Conservation (phyloP, 1,284 basidiomycete genomes). For the Meripilus lineatus region DNA sequence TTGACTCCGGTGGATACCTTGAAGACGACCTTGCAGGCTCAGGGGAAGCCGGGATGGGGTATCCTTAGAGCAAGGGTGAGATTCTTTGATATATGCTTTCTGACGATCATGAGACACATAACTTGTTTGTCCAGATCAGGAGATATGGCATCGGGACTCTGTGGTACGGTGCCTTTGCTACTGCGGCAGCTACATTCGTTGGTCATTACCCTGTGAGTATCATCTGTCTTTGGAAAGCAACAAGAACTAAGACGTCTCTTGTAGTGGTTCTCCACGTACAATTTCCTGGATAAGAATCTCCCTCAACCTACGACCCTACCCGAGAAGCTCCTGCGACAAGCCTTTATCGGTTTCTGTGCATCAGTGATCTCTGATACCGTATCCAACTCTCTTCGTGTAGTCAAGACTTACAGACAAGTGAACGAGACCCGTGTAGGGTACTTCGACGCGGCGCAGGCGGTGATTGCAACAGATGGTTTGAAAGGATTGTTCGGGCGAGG, state of each 20-base stretch:
- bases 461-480: constrained; percentile 63
- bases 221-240: not conserved
- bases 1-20: constrained; percentile 86
- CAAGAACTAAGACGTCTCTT: constrained; percentile 3
- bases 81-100: not conserved
- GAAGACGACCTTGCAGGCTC: constrained; percentile 90
- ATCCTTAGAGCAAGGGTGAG: constrained; percentile 62
- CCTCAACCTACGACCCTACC: constrained; percentile 50
- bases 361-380: constrained; percentile 78
- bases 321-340: constrained; percentile 67
- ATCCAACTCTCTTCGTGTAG: constrained; percentile 83
- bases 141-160: constrained; percentile 71
- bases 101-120: not conserved
- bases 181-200: constrained; percentile 89
- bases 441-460: constrained; percentile 57
- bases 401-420: constrained; percentile 91
- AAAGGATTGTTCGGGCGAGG: constrained; percentile 75
- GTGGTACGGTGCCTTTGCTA: constrained; percentile 87
- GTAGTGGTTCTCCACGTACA: constrained; percentile 81
- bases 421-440: constrained; percentile 78
- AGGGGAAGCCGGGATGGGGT: constrained; percentile 63
- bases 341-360: constrained; percentile 83
- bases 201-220: constrained; percentile 71
- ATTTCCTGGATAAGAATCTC: constrained; percentile 63
- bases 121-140: constrained; percentile 45